These are phyloP conservation scores for Talaromyces marneffei DNA, from an alignment of 2,329 filamentous ascomycete species.

Conservation along the genomic window DNA sequence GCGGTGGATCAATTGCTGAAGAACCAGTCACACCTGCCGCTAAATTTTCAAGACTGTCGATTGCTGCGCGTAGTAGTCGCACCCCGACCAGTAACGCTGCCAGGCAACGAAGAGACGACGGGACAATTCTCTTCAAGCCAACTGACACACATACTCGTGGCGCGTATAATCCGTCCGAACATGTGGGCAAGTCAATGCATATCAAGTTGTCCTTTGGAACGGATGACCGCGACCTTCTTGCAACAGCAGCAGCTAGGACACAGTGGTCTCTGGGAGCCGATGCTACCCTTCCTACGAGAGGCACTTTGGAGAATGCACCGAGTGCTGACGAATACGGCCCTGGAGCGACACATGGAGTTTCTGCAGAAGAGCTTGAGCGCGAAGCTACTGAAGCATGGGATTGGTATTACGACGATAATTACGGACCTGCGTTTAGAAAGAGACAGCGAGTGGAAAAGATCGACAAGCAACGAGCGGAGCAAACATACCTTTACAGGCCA, in stretches of 20 bases:
- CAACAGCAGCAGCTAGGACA: slow-evolving; percentile 44
- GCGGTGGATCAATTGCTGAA: not conserved
- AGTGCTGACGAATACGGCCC: slow-evolving; percentile 31
- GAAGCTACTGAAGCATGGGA: slow-evolving; percentile 47
- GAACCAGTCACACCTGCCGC: not conserved
- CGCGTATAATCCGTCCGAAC: slow-evolving; percentile 29
- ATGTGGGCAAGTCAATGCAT: slow-evolving; percentile 40
- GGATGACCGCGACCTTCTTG: slow-evolving; percentile 44
- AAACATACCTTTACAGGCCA: slow-evolving; percentile 38
- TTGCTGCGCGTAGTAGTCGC: not conserved
- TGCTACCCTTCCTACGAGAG: slow-evolving; percentile 46
- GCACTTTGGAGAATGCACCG: slow-evolving; percentile 27
- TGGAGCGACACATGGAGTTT: slow-evolving; percentile 40
- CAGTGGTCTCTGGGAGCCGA: slow-evolving; percentile 45
- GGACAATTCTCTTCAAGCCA: slow-evolving; percentile 17
- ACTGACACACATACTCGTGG: slow-evolving; percentile 34
- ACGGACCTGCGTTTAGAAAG: slow-evolving; percentile 37
- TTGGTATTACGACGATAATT: slow-evolving; percentile 47
- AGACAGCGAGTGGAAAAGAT: slow-evolving; percentile 38
- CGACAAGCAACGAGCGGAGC: slow-evolving; percentile 30
- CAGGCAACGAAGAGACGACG: slow-evolving; percentile 18
- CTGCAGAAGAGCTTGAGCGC: slow-evolving; percentile 34
- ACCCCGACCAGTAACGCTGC: not conserved
- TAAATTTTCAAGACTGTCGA: not conserved
- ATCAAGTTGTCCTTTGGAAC: slow-evolving; percentile 49